phyloP scores from a whole-genome alignment of 257 asterid genomes.

The Solanum medicagineum region DNA sequence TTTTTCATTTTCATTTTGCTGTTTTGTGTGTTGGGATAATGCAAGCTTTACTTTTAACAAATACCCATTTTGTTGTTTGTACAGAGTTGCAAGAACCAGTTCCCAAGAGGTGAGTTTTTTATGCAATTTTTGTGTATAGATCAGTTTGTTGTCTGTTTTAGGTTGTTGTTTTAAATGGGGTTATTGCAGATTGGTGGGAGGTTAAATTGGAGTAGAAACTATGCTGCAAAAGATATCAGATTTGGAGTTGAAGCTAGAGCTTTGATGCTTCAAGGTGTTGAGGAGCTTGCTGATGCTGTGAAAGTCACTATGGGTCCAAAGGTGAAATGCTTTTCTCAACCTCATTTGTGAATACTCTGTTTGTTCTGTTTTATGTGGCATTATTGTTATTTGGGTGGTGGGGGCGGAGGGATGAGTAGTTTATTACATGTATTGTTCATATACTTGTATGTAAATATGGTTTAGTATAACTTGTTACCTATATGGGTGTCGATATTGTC shows the following conservation, averaged over 20 bases:
- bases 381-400: neutral
- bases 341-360: neutral
- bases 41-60: neutral
- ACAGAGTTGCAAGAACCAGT: conserved; percentile 28
- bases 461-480: neutral
- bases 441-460: neutral
- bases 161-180: neutral
- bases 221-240: conserved; percentile 49
- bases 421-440: neutral
- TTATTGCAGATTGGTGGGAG: conserved; percentile 28
- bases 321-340: conserved; percentile 6
- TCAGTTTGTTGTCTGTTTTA: neutral
- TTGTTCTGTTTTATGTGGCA: neutral
- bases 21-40: neutral
- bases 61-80: neutral
- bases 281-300: conserved; percentile 54
- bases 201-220: conserved; percentile 34
- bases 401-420: neutral
- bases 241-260: conserved; percentile 60
- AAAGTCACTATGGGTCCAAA: conserved; percentile 63
- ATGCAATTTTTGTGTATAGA: neutral
- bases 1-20: neutral
- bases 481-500: too few relatives aligned
- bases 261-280: conserved; percentile 52
- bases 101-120: conserved; percentile 13